Conservation (phyloP, 352 stramenopile genomes). For the Globisporangium spinosum region DNA sequence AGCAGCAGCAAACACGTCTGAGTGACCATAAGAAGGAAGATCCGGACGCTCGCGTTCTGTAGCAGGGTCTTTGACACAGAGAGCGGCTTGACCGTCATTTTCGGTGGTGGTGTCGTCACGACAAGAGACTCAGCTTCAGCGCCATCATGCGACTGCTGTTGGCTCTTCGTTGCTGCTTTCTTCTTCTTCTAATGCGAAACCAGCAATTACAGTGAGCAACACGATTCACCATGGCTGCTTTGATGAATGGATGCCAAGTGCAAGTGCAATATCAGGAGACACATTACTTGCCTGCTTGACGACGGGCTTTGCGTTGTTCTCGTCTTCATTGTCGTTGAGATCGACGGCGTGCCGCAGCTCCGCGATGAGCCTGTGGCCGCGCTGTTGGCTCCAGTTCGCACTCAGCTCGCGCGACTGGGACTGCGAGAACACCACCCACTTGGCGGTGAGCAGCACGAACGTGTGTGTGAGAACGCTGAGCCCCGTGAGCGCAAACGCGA, state of each 20-base stretch:
- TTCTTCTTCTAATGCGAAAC: slow-evolving; percentile 5
- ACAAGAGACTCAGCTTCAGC: not conserved
- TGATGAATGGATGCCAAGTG: not conserved
- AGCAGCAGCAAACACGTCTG: slow-evolving; percentile 32
- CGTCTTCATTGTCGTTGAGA: not conserved
- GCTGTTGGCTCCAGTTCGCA: slow-evolving; percentile 1
- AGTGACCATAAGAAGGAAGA: slow-evolving; percentile 26
- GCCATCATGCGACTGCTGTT: not conserved
- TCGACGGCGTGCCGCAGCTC: slow-evolving; percentile 11
- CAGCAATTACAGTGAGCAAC: not conserved
- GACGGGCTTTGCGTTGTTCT: not conserved
- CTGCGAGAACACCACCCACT: slow-evolving; percentile 21
- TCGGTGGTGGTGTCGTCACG: not conserved
- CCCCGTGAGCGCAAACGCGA: slow-evolving; percentile 27
- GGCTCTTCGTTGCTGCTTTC: slow-evolving; percentile 4
- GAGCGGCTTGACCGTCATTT: not conserved
- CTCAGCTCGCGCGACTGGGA: not conserved
- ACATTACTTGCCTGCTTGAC: slow-evolving; percentile 8
- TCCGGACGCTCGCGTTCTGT: slow-evolving; percentile 21
- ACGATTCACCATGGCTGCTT: not conserved
- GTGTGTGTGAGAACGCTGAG: slow-evolving; percentile 31
- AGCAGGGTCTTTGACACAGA: slow-evolving; percentile 7
- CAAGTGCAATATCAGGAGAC: not conserved
- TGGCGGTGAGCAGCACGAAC: slow-evolving; percentile 28
- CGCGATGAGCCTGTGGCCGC: slow-evolving; percentile 6